Base-by-base conservation (phyloP, 2,329 filamentous ascomycete genomes). In the Fusarium stilboides region DNA sequence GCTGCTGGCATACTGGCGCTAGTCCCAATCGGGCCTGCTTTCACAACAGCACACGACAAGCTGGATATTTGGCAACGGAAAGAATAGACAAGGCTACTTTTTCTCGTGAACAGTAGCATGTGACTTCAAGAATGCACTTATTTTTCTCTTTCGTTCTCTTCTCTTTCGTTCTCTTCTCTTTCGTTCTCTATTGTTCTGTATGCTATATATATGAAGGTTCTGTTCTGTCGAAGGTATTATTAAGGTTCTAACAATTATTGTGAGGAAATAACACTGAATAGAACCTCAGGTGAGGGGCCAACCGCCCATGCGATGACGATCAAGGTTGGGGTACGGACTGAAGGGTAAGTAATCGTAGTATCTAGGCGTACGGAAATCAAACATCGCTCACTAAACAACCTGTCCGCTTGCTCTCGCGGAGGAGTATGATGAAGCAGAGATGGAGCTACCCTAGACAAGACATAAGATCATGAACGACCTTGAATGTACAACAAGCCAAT, bases 11-110 rank as follows among this genome's bases (percentile, higher is more conserved):
- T 49, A 36, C 28, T 39, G 39, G 53, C 72, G 59, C 71, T 74
- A 75, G 52, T 33, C 72, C 62, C 42, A 44, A 63, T 73, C 36
- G n/a, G 69, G 65, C 40, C 19, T 54, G 37, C 33, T 55, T 53
- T 39, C 39, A 47, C 14, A 10, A 59, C 39, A 36, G 17, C 51
- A 62, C 17, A 39, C 33, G 39, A 28, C 39, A 39, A 49, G 42
- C 20, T 53, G 53, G 42, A 20, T 20, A 10, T 43, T 46, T 20
- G 36, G 12, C 4, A 40, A 15, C 13, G n/a, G 5, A 24, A 17
- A 20, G 22, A 26, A 15, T 19, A 9, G 17, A 24, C 44, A 24
- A 28, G 12, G 14, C 4, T 14, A 13, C 10, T 15, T 55, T 28
- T 8, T 6, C 17, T 36, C 15, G 15, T 17, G 34, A 17, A 8